phyloP scores from a whole-genome alignment of 2,329 filamentous ascomycete species.

The Fusarium sp. region DNA sequence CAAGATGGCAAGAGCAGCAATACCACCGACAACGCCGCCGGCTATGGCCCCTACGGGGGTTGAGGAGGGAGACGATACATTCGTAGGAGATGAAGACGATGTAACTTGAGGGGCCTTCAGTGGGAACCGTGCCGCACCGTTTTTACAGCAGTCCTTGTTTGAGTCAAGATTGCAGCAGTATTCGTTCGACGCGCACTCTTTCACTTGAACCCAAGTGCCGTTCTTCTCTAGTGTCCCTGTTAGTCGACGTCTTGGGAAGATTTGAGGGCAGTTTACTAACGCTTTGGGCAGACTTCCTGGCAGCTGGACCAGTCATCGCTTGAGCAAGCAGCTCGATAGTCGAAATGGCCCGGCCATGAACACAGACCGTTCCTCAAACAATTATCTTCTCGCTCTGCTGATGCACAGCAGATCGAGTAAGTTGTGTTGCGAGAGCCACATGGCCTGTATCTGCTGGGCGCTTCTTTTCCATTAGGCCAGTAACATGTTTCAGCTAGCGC shows the following conservation, averaged over 20 bases:
- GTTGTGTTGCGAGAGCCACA: not conserved
- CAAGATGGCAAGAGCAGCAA: not conserved
- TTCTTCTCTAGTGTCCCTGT: not conserved
- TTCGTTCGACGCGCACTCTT: not conserved
- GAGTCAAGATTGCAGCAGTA: not conserved
- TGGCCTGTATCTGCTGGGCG: not conserved
- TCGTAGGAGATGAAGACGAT: no score
- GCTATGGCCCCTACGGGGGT: not conserved
- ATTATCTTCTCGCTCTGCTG: accelerated
- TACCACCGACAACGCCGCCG: not conserved
- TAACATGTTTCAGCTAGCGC: not conserved
- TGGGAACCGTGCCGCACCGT: not conserved
- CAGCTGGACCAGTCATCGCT: not conserved
- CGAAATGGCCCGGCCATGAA: not conserved
- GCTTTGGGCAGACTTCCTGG: not conserved
- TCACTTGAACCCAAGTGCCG: not conserved
- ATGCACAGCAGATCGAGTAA: not conserved
- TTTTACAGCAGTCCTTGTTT: not conserved
- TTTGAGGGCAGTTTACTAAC: not conserved
- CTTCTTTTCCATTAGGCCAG: not conserved
- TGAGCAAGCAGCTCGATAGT: not conserved
- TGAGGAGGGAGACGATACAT: no score
- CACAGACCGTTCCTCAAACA: not conserved
- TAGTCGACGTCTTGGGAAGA: accelerated
- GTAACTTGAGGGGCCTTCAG: not conserved